These are phyloP conservation scores for Firmiana major DNA, from an alignment of 345 rosid species.

Conservation along the genomic window DNA sequence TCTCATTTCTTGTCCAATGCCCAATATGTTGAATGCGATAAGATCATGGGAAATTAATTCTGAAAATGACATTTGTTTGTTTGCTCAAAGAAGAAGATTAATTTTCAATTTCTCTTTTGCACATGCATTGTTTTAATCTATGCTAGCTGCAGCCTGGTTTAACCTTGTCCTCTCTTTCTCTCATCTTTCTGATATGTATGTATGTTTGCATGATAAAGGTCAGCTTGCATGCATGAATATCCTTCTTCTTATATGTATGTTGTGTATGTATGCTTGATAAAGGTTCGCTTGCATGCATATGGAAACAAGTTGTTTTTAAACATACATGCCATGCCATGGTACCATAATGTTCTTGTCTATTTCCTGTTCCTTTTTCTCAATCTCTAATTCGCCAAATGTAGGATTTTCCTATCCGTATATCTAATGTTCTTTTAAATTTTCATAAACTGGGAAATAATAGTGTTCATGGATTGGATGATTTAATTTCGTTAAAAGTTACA, in stretches of 20 bases:
- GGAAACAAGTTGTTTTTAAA: no score
- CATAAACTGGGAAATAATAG: no score
- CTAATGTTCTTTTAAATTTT: no score
- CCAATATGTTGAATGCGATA: not conserved
- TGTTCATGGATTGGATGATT: no score
- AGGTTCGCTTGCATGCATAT: not conserved
- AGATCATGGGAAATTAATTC: not conserved
- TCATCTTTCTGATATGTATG: not conserved
- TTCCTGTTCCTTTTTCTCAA: no score
- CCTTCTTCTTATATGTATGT: no score
- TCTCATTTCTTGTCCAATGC: not conserved
- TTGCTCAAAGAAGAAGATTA: not conserved
- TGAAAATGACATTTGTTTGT: conserved; percentile 3
- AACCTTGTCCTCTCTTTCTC: not conserved
- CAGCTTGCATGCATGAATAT: not conserved
- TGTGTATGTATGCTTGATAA: not conserved
- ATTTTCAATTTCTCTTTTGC: not conserved
- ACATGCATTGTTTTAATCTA: not conserved
- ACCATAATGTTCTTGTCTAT: no score
- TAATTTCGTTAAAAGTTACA: no score
- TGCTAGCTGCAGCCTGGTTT: not conserved
- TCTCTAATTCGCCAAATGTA: no score
- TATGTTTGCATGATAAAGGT: not conserved
- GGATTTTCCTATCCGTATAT: no score
- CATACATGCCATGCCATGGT: no score